phyloP scores from a whole-genome alignment of 116 monocot species.

The Zostera marina region DNA sequence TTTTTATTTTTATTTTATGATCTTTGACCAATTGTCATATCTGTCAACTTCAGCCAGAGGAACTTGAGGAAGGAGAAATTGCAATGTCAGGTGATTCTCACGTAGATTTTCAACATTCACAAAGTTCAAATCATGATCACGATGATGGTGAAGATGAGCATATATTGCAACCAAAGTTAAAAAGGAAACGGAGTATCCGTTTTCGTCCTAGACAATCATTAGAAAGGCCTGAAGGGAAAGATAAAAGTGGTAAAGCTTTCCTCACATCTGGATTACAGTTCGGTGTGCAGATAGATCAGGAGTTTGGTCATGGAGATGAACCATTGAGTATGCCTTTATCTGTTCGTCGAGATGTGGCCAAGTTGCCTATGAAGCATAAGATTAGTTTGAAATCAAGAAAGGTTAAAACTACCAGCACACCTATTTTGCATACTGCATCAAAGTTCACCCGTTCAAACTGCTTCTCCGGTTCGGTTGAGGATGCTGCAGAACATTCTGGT shows the following conservation, averaged over 20 bases:
- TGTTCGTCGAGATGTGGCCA: constrained; percentile 11
- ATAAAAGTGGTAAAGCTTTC: constrained; percentile 14
- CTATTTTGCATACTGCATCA: constrained; percentile 11
- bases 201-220: constrained; percentile 35
- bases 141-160: constrained; percentile 80
- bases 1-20: constrained; percentile 2
- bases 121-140: constrained; percentile 50
- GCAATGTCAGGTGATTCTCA: constrained; percentile 80
- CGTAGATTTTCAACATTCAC: constrained; percentile 54
- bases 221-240: constrained; percentile 47
- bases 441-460: constrained; percentile 34
- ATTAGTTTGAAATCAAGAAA: constrained; percentile 38
- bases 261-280: constrained; percentile 10
- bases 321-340: constrained; percentile 20
- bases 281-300: constrained; percentile 20
- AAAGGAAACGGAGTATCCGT: constrained; percentile 71
- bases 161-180: constrained; percentile 59
- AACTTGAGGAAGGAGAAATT: constrained; percentile 93
- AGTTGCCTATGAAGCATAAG: constrained; percentile 25
- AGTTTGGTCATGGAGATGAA: constrained; percentile 24
- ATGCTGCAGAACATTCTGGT: constrained; percentile 34
- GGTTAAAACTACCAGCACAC: constrained; percentile 5
- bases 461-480: constrained; percentile 33
- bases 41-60: constrained; percentile 31
- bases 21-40: not conserved